Evolutionary conservation across 192 early-diverging fungal species (phyloP).

Genomic region (Phlyctochytrium arcticum): DNA sequence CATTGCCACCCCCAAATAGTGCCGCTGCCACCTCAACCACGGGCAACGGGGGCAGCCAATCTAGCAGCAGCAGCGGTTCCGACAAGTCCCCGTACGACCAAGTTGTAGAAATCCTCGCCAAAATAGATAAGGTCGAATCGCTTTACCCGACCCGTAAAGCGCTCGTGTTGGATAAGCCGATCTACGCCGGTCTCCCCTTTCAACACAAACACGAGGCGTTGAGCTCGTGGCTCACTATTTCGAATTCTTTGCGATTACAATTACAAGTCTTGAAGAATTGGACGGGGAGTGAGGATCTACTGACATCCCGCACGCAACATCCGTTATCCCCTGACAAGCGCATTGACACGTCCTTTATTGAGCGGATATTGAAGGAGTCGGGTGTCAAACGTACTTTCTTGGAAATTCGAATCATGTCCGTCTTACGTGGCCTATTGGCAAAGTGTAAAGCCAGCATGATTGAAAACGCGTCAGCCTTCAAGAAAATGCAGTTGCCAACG

Average conservation of each 20-base stretch:
- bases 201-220: conserved; percentile 69
- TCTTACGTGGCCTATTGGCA: conserved; percentile 55
- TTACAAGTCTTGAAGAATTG: conserved; percentile 74
- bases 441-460: conserved; percentile 69
- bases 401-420: conserved; percentile 43
- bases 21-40: no score
- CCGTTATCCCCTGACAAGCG: conserved; percentile 36
- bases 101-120: conserved; percentile 64
- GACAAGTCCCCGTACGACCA: conserved; percentile 49
- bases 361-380: conserved; percentile 79
- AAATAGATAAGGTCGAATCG: conserved; percentile 72
- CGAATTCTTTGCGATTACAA: conserved; percentile 66
- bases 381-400: conserved; percentile 70
- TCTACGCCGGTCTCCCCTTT: conserved; percentile 65
- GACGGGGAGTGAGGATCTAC: conserved; percentile 70
- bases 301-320: conserved; percentile 55
- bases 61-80: no score
- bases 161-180: conserved; percentile 58
- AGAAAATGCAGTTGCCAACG: conserved; percentile 69
- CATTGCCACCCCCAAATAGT: conserved; percentile 16
- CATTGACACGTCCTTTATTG: conserved; percentile 71
- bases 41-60: no score
- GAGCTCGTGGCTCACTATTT: conserved; percentile 71
- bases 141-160: conserved; percentile 69
- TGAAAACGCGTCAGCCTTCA: conserved; percentile 57